These are phyloP conservation scores for Penicillium simplicissimum DNA, from an alignment of 495 filamentous ascomycete species.

Conservation along the genomic window DNA sequence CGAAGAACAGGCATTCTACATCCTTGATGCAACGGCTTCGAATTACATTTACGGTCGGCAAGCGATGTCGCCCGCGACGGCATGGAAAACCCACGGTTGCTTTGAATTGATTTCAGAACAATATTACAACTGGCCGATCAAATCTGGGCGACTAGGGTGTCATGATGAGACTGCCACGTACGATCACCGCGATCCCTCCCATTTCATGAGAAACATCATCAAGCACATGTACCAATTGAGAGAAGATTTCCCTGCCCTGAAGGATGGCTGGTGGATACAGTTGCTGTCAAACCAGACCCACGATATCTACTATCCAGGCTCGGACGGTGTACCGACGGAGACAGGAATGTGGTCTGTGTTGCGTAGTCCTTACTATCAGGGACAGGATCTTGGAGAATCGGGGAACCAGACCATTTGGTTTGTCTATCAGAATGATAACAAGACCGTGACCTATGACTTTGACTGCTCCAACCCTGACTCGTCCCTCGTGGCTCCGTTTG, in stretches of 20 bases:
- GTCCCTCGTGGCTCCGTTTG: slow-evolving; percentile 61
- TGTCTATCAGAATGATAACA: slow-evolving; percentile 64
- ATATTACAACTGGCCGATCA: slow-evolving; percentile 61
- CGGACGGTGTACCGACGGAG: slow-evolving; percentile 56
- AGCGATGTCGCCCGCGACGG: slow-evolving; percentile 64
- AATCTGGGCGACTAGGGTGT: slow-evolving; percentile 57
- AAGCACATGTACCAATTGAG: slow-evolving; percentile 68
- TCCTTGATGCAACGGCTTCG: slow-evolving; percentile 63
- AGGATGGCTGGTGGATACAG: slow-evolving; percentile 64
- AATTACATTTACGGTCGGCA: slow-evolving; percentile 74
- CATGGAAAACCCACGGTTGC: slow-evolving; percentile 72
- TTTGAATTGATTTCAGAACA: slow-evolving; percentile 57
- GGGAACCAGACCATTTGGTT: slow-evolving; percentile 65
- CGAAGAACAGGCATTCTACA: slow-evolving; percentile 70
- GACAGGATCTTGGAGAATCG: slow-evolving; percentile 52
- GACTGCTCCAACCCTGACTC: slow-evolving; percentile 51
- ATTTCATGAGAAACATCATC: slow-evolving; percentile 65
- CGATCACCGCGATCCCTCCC: slow-evolving; percentile 71
- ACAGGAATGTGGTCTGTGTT: slow-evolving; percentile 68
- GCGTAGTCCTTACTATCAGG: slow-evolving; percentile 47
- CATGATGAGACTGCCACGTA: slow-evolving; percentile 57
- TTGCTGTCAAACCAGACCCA: slow-evolving; percentile 61
- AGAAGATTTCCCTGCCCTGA: slow-evolving; percentile 57
- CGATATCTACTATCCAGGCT: slow-evolving; percentile 53
- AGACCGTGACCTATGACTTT: slow-evolving; percentile 58